A percentile compares a stretch with the other conserved stretches of the same genome.
phyloP scores from a whole-genome alignment of 108 stramenopile genomes.

The Cyclotella cryptica region DNA sequence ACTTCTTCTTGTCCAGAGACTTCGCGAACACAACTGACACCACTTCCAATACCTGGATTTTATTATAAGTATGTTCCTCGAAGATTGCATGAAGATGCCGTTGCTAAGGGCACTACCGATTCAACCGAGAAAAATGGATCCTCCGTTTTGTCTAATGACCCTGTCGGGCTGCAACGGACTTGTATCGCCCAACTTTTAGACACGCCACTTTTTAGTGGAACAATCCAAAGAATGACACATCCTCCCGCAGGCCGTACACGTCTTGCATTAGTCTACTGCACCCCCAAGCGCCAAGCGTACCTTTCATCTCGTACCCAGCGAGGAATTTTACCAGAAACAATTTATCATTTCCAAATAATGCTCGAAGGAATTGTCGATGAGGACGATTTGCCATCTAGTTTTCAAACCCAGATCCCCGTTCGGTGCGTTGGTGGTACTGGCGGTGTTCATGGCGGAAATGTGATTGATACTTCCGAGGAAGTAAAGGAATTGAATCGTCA shows the following conservation, averaged over 20 bases:
- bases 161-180: conserved; percentile 33
- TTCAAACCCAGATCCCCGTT: conserved; percentile 34
- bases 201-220: conserved; percentile 25
- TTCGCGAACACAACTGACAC: conserved; percentile 30
- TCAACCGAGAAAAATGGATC: conserved; percentile 21
- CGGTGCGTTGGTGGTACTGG: conserved; percentile 49
- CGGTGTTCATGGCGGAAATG: conserved; percentile 40
- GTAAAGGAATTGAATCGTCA: conserved; percentile 38
- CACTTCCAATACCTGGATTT: conserved; percentile 49
- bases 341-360: conserved; percentile 52
- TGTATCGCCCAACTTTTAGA: conserved; percentile 42
- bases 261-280: conserved; percentile 43
- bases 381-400: conserved; percentile 42
- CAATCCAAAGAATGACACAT: not conserved
- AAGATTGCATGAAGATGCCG: conserved; percentile 1
- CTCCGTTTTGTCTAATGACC: conserved; percentile 41
- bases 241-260: conserved; percentile 28
- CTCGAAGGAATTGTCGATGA: conserved; percentile 45
- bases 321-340: conserved; percentile 43
- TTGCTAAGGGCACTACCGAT: not conserved
- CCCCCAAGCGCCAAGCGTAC: conserved; percentile 47
- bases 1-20: conserved; percentile 15
- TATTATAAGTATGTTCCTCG: conserved; percentile 49
- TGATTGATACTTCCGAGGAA: conserved; percentile 37
- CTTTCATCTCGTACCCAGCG: conserved; percentile 39